Evolutionary conservation across 129 eudicot genomes (phyloP), one percentile per base, ranked within the genome.

Genomic region (Ambrosia trifida): DNA sequence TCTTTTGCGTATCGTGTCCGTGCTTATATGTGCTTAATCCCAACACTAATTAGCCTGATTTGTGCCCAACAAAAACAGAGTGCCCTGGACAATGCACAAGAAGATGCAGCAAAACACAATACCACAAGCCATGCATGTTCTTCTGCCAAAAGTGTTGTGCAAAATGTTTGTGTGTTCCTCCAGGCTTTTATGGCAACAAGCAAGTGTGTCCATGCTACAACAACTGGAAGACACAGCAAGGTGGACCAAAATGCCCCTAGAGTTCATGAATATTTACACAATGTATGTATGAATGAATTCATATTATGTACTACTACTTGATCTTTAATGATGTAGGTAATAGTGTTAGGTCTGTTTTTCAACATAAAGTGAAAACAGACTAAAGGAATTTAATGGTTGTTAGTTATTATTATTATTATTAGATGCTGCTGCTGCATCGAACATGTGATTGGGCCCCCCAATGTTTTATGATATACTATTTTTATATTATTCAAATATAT

Each of bases 201-300:
- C 90, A 83, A 62, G 87, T 85, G 2, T 90, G 96, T 84, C 94
- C 96, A 30, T 90, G 96, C 87, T 90, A 90, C 87, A 90, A 90
- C 82, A 90, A 90, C 87, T 87, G 96, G 96, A 90, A 90, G 91
- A 90, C 96, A 72, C 70, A 90, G 80, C 79, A 87, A 76, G 96
- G 96, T 5, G 96, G 96, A 5, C 96, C 96, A 0, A 90, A 90
- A 69, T 90, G 96, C 87, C 96, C 96, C 45, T 90, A 74, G 59
- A 63, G 1, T 36, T 49, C 72, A 11, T 3, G 28, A 4, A 38
- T 61, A 59, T 59, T 30, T 12, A 59, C 65, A 31, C 9, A 5
- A 58, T 32, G 64, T 33, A 58, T 32, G 64, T 33, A 59, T 19
- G 64, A 16, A 8, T 59, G 28, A 24, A 24, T 24, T 0, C 1